Evolutionary conservation across 495 filamentous ascomycete species (phyloP).

Genomic region (Immersiella caudata): DNA sequence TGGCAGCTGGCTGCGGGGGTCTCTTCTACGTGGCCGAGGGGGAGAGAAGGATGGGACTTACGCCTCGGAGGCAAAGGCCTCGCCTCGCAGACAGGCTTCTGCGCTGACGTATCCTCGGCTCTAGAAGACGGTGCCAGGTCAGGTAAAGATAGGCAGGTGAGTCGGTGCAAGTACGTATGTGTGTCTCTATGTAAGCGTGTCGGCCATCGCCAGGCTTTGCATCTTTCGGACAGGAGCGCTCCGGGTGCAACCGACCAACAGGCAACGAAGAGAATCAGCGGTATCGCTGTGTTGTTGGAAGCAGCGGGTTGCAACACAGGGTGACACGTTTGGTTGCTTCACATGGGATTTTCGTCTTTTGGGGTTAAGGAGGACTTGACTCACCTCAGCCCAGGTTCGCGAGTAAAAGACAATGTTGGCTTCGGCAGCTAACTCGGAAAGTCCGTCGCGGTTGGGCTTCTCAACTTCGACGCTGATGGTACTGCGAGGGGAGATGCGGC

Average conservation of each 20-base stretch:
- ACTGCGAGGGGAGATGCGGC: slow-evolving; percentile 47
- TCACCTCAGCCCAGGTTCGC: slow-evolving; percentile 68
- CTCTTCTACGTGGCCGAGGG: too few relatives aligned
- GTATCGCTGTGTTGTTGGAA: background rate
- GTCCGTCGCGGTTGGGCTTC: slow-evolving; percentile 63
- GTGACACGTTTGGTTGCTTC: background rate
- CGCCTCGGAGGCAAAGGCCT: slow-evolving; percentile 33
- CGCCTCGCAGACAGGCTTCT: slow-evolving; percentile 40
- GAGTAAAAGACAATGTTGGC: slow-evolving; percentile 75
- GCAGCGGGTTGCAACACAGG: too few relatives aligned
- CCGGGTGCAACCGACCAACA: background rate
- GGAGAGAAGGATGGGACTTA: slow-evolving; percentile 26
- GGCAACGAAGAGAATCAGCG: background rate
- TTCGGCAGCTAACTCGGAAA: slow-evolving; percentile 62
- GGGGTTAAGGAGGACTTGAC: slow-evolving; percentile 20
- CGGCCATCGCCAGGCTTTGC: background rate
- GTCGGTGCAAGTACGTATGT: background rate
- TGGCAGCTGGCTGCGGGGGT: background rate
- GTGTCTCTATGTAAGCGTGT: slow-evolving; percentile 6
- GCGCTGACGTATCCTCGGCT: slow-evolving; percentile 38
- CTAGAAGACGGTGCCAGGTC: slow-evolving; percentile 19
- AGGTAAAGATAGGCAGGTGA: background rate
- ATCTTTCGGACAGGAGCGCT: background rate
- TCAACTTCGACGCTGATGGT: slow-evolving; percentile 71
- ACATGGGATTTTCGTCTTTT: background rate